Conservation (phyloP, 805 yeast species). For the Zygoascus tannicola region DNA sequence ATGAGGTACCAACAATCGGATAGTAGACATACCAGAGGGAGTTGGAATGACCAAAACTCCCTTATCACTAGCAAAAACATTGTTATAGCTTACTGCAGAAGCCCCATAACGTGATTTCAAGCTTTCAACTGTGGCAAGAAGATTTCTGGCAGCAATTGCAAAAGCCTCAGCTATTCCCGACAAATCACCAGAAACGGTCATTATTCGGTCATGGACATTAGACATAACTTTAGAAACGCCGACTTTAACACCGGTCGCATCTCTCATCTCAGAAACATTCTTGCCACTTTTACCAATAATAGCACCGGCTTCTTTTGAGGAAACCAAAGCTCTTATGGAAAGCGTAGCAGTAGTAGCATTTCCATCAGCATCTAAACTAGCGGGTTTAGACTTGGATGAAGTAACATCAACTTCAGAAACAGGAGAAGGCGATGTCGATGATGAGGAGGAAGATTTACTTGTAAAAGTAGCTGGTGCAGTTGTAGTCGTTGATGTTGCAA, state of each 20-base stretch:
- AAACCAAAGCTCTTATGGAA: constrained; percentile 50
- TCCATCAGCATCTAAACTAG: too few species aligned
- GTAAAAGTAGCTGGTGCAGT: too few species aligned
- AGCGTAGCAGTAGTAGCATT: background rate
- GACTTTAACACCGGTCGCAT: constrained; percentile 68
- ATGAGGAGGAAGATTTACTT: too few species aligned
- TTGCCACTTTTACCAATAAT: constrained; percentile 80
- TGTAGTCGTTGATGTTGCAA: background rate
- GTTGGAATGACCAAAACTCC: constrained; percentile 25
- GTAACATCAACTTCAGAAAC: background rate
- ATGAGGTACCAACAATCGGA: constrained; percentile 72
- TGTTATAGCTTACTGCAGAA: constrained; percentile 1
- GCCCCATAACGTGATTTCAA: constrained; percentile 28
- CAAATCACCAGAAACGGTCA: constrained; percentile 67
- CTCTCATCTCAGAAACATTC: constrained; percentile 67
- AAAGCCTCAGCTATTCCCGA: constrained; percentile 63
- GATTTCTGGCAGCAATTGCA: constrained; percentile 57
- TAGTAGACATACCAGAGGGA: constrained; percentile 42
- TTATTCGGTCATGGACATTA: constrained; percentile 74
- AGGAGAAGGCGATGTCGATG: too few species aligned
- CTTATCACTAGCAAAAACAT: background rate
- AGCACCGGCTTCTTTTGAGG: constrained; percentile 83
- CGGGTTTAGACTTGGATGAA: background rate
- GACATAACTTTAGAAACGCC: constrained; percentile 75
- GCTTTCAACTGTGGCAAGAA: constrained; percentile 43